Conservation (phyloP, 805 yeast species). For the Yarrowia osloensis region DNA sequence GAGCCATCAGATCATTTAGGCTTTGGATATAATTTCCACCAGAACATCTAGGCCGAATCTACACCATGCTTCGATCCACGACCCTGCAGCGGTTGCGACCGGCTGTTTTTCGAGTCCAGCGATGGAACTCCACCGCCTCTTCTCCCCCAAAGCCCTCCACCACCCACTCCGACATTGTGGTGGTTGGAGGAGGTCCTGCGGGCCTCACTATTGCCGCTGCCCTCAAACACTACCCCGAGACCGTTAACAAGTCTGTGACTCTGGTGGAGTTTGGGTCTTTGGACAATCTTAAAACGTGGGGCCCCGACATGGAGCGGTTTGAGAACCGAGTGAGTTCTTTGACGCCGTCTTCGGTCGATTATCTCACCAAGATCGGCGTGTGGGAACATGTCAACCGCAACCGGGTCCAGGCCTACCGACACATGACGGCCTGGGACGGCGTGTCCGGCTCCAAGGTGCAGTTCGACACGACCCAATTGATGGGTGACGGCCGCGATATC, state of each 20-base stretch:
- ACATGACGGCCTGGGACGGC: slow-evolving; percentile 85
- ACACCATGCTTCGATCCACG: slow-evolving; percentile 4
- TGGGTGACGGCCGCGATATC: slow-evolving; percentile 43
- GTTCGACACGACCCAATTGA: slow-evolving; percentile 51
- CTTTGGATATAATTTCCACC: background rate
- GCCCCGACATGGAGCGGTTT: slow-evolving; percentile 49
- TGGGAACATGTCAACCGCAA: slow-evolving; percentile 70
- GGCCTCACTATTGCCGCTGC: slow-evolving; percentile 87
- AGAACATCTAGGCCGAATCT: background rate
- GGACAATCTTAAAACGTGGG: slow-evolving; percentile 53
- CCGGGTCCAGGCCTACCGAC: slow-evolving; percentile 78
- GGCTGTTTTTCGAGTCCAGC: background rate
- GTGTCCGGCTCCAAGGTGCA: slow-evolving; percentile 67
- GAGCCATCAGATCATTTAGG: background rate
- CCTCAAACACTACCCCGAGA: slow-evolving; percentile 60
- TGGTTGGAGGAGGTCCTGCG: slow-evolving; percentile 98
- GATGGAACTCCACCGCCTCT: slow-evolving; percentile 16
- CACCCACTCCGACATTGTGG: slow-evolving; percentile 62
- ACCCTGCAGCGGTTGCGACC: background rate
- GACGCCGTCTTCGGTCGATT: slow-evolving; percentile 76
- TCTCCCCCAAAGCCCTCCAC: background rate
- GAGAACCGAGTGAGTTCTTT: slow-evolving; percentile 83
- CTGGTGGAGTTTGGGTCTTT: slow-evolving; percentile 75
- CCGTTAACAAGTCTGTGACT: slow-evolving; percentile 61
- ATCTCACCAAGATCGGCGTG: slow-evolving; percentile 67